phyloP scores from a whole-genome alignment of 2,329 filamentous ascomycete species.

The Epichloe coenophiala region DNA sequence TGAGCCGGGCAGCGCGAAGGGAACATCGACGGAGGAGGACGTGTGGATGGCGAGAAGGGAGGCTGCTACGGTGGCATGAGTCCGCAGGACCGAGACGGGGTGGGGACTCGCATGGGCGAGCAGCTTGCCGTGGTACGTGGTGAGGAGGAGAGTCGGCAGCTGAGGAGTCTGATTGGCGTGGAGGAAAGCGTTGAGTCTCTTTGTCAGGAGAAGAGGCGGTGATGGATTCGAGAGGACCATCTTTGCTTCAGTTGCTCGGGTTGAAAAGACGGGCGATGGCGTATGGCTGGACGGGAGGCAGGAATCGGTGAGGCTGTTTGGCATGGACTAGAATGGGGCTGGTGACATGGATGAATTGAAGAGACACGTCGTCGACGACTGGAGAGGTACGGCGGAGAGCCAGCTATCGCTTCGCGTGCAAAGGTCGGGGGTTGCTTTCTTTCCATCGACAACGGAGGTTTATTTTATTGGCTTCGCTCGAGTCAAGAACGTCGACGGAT shows the following conservation, averaged over 20 bases:
- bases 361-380: no score
- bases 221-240: constrained; percentile 28
- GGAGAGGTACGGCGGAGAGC: neutral
- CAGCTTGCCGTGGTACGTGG: constrained; percentile 47
- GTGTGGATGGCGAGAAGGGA: constrained; percentile 47
- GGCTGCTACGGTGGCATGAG: constrained; percentile 50
- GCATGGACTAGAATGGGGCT: neutral
- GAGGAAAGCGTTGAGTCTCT: constrained; percentile 50
- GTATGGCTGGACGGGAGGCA: no score
- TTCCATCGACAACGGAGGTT: no score
- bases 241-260: neutral
- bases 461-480: no score
- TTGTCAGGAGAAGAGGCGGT: constrained; percentile 49
- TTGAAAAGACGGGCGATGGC: no score
- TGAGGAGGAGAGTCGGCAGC: constrained; percentile 46
- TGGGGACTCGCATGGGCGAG: constrained; percentile 46
- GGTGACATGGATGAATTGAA: no score
- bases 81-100: constrained; percentile 43
- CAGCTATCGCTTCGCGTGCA: neutral
- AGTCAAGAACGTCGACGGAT: no score
- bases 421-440: no score
- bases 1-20: constrained; percentile 27
- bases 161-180: constrained; percentile 41
- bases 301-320: neutral
- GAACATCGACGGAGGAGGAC: constrained; percentile 26